Conservation (phyloP, 164 flowering plant species). For the Kingdonia uniflora region DNA sequence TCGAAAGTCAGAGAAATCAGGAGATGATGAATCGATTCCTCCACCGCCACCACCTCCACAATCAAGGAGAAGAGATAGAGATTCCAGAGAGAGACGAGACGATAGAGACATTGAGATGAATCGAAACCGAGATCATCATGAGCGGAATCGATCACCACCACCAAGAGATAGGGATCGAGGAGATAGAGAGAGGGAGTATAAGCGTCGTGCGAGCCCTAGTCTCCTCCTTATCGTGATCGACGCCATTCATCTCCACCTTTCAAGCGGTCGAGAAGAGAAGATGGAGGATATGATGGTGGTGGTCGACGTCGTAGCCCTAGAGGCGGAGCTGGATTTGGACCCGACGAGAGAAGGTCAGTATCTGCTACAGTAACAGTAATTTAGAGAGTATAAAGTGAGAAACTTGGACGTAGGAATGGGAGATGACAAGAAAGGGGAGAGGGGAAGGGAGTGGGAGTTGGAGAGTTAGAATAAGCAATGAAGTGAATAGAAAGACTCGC, state of each 20-base stretch:
- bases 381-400: too few species aligned
- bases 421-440: too few species aligned
- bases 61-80: conserved; percentile 33
- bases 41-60: conserved; percentile 12
- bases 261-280: conserved; percentile 62
- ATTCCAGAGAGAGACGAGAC: conserved; percentile 40
- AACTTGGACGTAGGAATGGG: too few species aligned
- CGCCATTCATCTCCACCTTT: conserved; percentile 45
- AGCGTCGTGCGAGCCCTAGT: conserved; percentile 43
- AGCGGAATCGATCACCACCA: conserved; percentile 42
- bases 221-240: conserved; percentile 56
- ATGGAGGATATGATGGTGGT: conserved; percentile 48
- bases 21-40: conserved; percentile 20
- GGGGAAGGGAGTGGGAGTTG: too few species aligned
- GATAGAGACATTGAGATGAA: conserved; percentile 32
- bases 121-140: conserved; percentile 28
- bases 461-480: too few species aligned
- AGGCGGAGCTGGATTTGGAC: conserved; percentile 44
- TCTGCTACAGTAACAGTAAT: too few species aligned
- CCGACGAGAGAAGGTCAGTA: conserved; percentile 58
- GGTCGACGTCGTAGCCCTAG: conserved; percentile 48
- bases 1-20: conserved; percentile 22
- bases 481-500: too few species aligned
- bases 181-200: conserved; percentile 50
- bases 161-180: conserved; percentile 35